A percentile compares a stretch with the other conserved stretches of the same genome.
phyloP scores from a whole-genome alignment of 805 yeast genomes.

The Candida bentonensis region DNA sequence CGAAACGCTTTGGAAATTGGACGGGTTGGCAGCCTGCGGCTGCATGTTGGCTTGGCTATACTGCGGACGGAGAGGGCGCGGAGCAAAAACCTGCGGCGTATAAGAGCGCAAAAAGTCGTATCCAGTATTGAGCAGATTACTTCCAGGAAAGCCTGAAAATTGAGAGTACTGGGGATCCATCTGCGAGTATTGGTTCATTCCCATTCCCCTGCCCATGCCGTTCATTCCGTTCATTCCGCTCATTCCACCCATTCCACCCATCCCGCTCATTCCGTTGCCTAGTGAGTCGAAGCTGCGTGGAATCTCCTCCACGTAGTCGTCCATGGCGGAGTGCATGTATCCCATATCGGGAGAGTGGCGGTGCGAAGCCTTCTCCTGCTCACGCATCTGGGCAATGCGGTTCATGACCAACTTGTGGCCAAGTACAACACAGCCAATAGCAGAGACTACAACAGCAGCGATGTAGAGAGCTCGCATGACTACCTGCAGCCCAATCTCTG shows the following conservation, averaged over 20 bases:
- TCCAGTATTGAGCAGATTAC: neutral
- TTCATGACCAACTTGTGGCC: neutral
- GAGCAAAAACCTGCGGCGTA: neutral
- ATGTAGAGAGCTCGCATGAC: neutral
- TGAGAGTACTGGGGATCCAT: neutral
- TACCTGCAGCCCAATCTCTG: neutral
- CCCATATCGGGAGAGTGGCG: too few species aligned
- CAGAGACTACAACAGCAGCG: neutral
- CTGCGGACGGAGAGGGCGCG: neutral
- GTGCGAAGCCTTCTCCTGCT: too few species aligned
- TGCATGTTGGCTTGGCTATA: neutral
- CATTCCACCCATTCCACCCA: too few species aligned
- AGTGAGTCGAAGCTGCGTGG: neutral
- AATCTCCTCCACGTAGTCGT: too few species aligned
- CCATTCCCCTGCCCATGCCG: too few species aligned
- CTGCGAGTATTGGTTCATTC: too few species aligned
- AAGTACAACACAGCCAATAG: neutral
- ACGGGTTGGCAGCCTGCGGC: neutral
- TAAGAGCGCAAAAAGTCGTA: neutral
- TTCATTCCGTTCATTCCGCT: too few species aligned
- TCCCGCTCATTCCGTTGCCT: neutral
- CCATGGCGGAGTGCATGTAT: too few species aligned
- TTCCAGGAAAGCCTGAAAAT: too few species aligned
- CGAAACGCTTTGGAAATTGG: too few species aligned
- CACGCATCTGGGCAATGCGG: neutral